Evolutionary conservation across 2,329 filamentous ascomycete genomes (phyloP), one percentile per base, ranked within the genome.

Genomic region (Fusarium verticillioides): DNA sequence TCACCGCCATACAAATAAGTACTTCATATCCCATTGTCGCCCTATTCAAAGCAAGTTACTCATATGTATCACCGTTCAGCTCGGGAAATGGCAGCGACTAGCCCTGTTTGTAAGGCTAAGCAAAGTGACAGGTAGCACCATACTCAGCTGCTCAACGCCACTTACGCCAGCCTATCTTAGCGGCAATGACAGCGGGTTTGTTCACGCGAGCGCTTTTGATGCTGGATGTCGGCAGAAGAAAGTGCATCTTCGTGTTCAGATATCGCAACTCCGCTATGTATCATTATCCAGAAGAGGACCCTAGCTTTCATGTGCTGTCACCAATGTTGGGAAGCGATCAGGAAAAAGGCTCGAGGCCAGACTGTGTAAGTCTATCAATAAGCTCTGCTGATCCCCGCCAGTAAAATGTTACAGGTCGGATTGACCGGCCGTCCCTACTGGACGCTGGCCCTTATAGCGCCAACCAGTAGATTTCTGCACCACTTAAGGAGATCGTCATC

Each of bases 241-340:
- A 5, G 3, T 6, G 4, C 3, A 1, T 21, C 3, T 5, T n/a
- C 10, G 19, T 32, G 4, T 12, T 32, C 9, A n/a, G 16, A 7
- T 49, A 4, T 6, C 13, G 46, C 0, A 26, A 10, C 4, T 13
- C 28, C 9, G 3, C 5, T 18, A 32, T 49, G 26, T 16, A n/a
- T 30, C 5, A 0, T 3, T n/a, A 5, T 49, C 21, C 10, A n/a
- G 21, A 4, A 18, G 13, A n/a, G 19, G 4, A 11, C 16, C 1
- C 26, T 12, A 9, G 19, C 5, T 30, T 7, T 7, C 7, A 3
- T 30, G 7, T 19, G 36, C 36, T 37, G 36, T 28, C 5, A 9
- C 23, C 18, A 9, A 28, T 1, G 9, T 28, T 28, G 5, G 26
- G 12, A 21, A 12, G 11, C 7, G 4, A 21, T 9, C 4, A 28